Percentiles rank a stretch among this genome's conserved stretches.
These are phyloP conservation scores for Cucurbita moschata DNA, from an alignment of 306 rosid genomes.

Conservation along the genomic window DNA sequence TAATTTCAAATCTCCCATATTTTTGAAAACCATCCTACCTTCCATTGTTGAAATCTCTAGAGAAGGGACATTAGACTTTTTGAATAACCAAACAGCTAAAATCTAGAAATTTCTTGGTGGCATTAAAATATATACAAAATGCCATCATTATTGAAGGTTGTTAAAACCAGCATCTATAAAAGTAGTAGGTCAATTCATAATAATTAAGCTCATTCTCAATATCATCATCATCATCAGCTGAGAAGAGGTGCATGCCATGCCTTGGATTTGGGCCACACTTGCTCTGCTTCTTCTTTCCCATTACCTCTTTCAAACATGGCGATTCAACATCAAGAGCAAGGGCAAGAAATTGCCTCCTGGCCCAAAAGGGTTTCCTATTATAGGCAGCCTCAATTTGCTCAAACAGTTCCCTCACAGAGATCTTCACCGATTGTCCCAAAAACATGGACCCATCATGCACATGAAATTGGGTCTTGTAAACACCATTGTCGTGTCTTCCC, in stretches of 20 bases:
- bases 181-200: neutral
- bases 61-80: too few relatives aligned
- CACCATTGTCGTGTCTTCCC: conserved; percentile 24
- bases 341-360: conserved; percentile 11
- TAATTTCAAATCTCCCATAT: too few relatives aligned
- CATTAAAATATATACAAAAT: neutral
- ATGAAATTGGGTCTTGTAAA: neutral
- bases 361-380: neutral
- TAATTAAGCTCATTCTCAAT: too few relatives aligned
- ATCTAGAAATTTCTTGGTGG: neutral
- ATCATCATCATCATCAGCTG: neutral
- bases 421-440: neutral
- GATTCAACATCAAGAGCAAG: conserved; percentile 16
- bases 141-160: neutral
- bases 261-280: conserved; percentile 15
- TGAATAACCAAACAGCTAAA: too few relatives aligned
- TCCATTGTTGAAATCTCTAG: neutral
- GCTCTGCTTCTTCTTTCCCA: conserved; percentile 20
- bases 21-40: too few relatives aligned
- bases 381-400: conserved; percentile 5
- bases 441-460: neutral
- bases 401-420: conserved; percentile 10
- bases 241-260: neutral
- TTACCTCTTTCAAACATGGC: conserved; percentile 1
- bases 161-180: too few relatives aligned